Conservation (phyloP, 805 yeast genomes). For the Candida koratica region DNA sequence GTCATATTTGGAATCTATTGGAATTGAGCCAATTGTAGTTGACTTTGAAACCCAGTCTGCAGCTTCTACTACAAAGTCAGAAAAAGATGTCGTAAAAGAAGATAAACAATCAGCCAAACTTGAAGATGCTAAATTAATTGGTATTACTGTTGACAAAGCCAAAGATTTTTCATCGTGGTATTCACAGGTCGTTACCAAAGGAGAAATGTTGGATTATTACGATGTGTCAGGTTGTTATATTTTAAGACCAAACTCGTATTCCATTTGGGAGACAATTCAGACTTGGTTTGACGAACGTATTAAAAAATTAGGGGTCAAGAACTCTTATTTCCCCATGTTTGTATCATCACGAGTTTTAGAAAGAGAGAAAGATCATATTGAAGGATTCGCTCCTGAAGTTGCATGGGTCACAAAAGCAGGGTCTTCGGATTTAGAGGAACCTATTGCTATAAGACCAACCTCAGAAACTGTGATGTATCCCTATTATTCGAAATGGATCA, state of each 20-base stretch:
- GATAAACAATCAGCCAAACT: conserved; percentile 47
- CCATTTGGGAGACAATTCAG: conserved; percentile 93
- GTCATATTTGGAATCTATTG: conserved; percentile 46
- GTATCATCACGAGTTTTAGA: conserved; percentile 90
- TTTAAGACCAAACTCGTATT: conserved; percentile 91
- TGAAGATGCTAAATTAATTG: conserved; percentile 89
- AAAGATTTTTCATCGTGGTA: conserved; percentile 96
- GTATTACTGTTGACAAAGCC: conserved; percentile 91
- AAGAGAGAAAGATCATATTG: conserved; percentile 97
- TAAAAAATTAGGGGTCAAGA: conserved; percentile 85
- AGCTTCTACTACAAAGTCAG: conserved; percentile 25
- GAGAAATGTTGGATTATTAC: conserved; percentile 97
- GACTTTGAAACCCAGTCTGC: conserved; percentile 50
- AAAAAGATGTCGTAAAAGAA: conserved; percentile 29
- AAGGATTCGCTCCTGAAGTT: conserved; percentile 99
- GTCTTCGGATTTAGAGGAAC: conserved; percentile 88
- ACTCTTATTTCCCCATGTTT: conserved; percentile 98
- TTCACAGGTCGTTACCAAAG: conserved; percentile 91
- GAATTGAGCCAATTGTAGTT: conserved; percentile 48
- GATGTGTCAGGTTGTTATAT: conserved; percentile 99
- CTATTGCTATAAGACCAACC: conserved; percentile 98
- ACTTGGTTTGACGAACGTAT: conserved; percentile 76
- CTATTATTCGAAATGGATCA: conserved; percentile 97
- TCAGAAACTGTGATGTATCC: conserved; percentile 99
- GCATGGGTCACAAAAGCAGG: conserved; percentile 99